Conservation (phyloP, 352 stramenopile species). For the Phytophthora foliorum region DNA sequence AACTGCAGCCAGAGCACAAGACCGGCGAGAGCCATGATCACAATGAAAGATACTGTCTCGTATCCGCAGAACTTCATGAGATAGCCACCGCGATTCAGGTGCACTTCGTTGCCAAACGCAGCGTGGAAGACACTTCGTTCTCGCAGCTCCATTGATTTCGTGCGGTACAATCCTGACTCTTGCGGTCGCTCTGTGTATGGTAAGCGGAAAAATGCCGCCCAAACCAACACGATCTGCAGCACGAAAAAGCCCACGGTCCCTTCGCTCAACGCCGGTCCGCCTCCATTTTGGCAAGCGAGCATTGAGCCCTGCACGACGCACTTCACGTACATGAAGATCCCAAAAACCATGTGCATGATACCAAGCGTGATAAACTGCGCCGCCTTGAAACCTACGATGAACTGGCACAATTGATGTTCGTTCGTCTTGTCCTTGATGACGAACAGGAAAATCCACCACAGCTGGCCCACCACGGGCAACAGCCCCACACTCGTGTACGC, state of each 20-base stretch:
- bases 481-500: slow-evolving; percentile 82
- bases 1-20: slow-evolving; percentile 78
- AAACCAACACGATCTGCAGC: slow-evolving; percentile 86
- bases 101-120: slow-evolving; percentile 84
- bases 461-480: slow-evolving; percentile 85
- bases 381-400: slow-evolving; percentile 93
- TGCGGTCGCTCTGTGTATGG: slow-evolving; percentile 80
- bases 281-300: slow-evolving; percentile 63
- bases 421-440: slow-evolving; percentile 93
- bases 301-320: slow-evolving; percentile 77
- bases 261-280: slow-evolving; percentile 66
- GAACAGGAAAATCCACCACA: slow-evolving; percentile 93
- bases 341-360: slow-evolving; percentile 73
- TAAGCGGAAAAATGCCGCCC: slow-evolving; percentile 86
- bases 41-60: slow-evolving; percentile 82
- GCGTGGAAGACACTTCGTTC: slow-evolving; percentile 70
- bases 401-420: slow-evolving; percentile 93
- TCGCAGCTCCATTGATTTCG: slow-evolving; percentile 53
- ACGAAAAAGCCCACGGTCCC: slow-evolving; percentile 87
- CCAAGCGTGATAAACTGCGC: slow-evolving; percentile 92
- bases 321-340: slow-evolving; percentile 74
- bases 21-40: slow-evolving; percentile 72
- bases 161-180: slow-evolving; percentile 65
- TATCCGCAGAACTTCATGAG: slow-evolving; percentile 90
- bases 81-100: slow-evolving; percentile 84